Conservation (phyloP, 257 asterid genomes). For the Gynochthodes officinalis region DNA sequence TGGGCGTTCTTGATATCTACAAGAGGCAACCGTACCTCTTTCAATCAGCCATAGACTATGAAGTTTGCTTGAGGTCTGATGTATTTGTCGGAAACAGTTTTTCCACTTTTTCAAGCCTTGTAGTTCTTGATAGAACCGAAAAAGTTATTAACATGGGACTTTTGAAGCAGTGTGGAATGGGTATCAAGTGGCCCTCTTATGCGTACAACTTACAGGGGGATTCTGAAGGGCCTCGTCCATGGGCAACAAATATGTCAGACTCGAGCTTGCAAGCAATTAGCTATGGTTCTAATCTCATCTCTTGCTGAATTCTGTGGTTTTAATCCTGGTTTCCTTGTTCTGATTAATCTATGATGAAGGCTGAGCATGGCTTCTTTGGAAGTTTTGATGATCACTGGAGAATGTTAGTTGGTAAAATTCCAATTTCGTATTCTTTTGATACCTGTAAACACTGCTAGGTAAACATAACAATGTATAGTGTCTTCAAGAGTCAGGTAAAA, state of each 20-base stretch:
- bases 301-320: conserved; percentile 35
- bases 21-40: conserved; percentile 69
- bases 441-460: background rate
- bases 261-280: conserved; percentile 72
- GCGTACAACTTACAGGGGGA: conserved; percentile 65
- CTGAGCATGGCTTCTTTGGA: background rate
- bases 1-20: conserved; percentile 60
- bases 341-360: background rate
- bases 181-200: conserved; percentile 61
- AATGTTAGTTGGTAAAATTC: background rate
- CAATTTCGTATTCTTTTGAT: background rate
- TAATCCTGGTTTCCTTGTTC: background rate
- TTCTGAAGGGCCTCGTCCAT: conserved; percentile 48
- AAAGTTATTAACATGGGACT: conserved; percentile 46
- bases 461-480: background rate
- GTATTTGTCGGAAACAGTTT: conserved; percentile 87
- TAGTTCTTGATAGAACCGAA: conserved; percentile 86
- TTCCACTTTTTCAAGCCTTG: conserved; percentile 90
- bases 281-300: conserved; percentile 67
- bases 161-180: conserved; percentile 41
- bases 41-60: conserved; percentile 85
- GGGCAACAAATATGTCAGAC: conserved; percentile 88
- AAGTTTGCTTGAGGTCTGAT: conserved; percentile 83
- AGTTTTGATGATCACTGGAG: background rate
- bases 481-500: background rate